Base-by-base conservation (phyloP, 306 rosid genomes). In the Castanea mollissima region DNA sequence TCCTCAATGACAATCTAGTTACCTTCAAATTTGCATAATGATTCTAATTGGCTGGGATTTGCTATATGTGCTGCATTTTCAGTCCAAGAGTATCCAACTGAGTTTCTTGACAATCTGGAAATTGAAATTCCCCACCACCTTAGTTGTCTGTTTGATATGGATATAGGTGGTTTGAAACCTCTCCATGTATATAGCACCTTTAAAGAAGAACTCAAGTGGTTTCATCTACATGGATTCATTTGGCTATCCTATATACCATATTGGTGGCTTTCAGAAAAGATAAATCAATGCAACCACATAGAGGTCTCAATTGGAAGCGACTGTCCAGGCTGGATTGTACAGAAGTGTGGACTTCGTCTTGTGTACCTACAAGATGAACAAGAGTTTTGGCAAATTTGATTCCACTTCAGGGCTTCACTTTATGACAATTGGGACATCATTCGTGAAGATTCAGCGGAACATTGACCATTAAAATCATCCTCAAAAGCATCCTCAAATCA, bases 221-320 rank as follows among this genome's bases (percentile, higher is more conserved):
- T 31, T 0, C 32, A 31, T 31, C 32, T 31, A 31, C 32, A 31
- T 31, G 32, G 32, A 31, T 31, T 31, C 32, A 31, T 31, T 31
- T 31, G 32, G 32, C 32, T 2, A 31, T 31, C 32, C 32, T 31
- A 31, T 31, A 31, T 31, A 31, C 32, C 32, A 31, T 3, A 31
- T 31, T 31, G 32, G 32, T 31, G 32, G 32, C 32, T 31, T 31
- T 31, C 4, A 31, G 4, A 31, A 2, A 2, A 31, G 32, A 31
- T 2, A 31, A 31, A 31, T 31, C 4, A 67, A 1, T 19, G 74
- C 5, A 34, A 16, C 34, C 5, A 15, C 55, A 13, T 76, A 19
- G 54, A 76, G 52, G 64, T 73, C 52, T 29, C 64, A 29, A 31
- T 52, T 68, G 67, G 7, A 20, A 76, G 80, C 5, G 74, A 76